Percentiles rank a stretch among this genome's conserved stretches.
phyloP scores from a whole-genome alignment of 129 eudicot genomes.

The Pittosporum tobira region DNA sequence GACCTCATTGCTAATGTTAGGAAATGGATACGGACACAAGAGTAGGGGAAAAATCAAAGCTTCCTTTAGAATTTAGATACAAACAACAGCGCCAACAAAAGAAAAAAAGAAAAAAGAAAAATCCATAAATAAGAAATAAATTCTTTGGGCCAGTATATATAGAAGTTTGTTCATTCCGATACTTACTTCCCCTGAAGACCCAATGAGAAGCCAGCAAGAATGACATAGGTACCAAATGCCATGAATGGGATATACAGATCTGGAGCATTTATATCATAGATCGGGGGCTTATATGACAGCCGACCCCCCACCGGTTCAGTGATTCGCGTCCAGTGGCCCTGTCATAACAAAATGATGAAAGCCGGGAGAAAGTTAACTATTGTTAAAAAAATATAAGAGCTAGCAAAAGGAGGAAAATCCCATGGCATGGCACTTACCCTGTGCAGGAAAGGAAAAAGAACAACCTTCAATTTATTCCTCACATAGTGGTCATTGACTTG shows the following conservation, averaged over 20 bases:
- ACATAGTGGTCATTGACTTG: conserved; percentile 69
- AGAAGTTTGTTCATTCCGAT: not conserved
- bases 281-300: conserved; percentile 65
- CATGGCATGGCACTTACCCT: conserved; percentile 31
- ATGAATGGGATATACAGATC: conserved; percentile 60
- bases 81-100: not conserved
- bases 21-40: not conserved
- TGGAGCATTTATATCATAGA: conserved; percentile 68
- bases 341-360: conserved; percentile 5
- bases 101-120: not conserved
- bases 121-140: not conserved
- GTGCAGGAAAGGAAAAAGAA: conserved; percentile 57
- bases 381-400: not conserved
- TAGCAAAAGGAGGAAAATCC: not conserved
- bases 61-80: not conserved
- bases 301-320: conserved; percentile 69
- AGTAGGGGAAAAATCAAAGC: not conserved
- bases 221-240: conserved; percentile 62
- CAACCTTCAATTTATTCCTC: conserved; percentile 62
- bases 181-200: conserved; percentile 76
- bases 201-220: conserved; percentile 55
- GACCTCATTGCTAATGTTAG: not conserved
- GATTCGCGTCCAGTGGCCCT: conserved; percentile 77
- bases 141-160: not conserved
- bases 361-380: not conserved